A percentile compares a stretch with the other conserved stretches of the same genome.
These are phyloP conservation scores for Russula olivacea DNA, from an alignment of 768 basidiomycete species.

Conservation along the genomic window DNA sequence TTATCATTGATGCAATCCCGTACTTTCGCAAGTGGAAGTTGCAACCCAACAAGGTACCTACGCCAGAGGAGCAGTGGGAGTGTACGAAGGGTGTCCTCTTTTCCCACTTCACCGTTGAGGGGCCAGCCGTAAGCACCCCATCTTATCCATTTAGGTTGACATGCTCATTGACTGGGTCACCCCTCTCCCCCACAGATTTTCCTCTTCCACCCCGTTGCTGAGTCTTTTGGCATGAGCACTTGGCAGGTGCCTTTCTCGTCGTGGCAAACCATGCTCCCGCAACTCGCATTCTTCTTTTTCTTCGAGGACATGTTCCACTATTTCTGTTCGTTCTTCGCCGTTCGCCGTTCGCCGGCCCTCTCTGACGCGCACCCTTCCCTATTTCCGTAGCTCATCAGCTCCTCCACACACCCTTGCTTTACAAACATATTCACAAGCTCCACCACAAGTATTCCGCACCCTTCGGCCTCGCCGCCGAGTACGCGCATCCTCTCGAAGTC, in stretches of 20 bases:
- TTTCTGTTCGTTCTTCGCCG: conserved; percentile 46
- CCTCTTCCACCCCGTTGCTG: conserved; percentile 88
- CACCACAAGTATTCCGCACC: conserved; percentile 98
- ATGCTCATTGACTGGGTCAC: background rate
- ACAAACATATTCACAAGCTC: conserved; percentile 93
- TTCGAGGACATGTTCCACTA: conserved; percentile 97
- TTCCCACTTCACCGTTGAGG: conserved; percentile 93
- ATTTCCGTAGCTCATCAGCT: conserved; percentile 67
- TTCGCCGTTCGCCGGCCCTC: background rate
- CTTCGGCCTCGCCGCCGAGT: conserved; percentile 95
- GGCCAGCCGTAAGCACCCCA: conserved; percentile 62
- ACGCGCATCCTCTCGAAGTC: conserved; percentile 95
- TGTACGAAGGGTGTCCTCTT: conserved; percentile 92
- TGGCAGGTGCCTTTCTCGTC: conserved; percentile 90
- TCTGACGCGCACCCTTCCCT: background rate
- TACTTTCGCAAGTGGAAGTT: conserved; percentile 95
- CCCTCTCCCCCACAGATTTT: conserved; percentile 51
- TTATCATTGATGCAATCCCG: conserved; percentile 89
- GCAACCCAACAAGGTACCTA: conserved; percentile 80
- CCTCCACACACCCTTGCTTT: conserved; percentile 76
- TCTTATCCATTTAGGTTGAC: background rate
- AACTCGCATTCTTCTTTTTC: conserved; percentile 85
- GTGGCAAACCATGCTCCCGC: conserved; percentile 60
- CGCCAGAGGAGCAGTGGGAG: conserved; percentile 81
- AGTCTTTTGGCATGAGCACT: conserved; percentile 82